Conservation (phyloP, 768 basidiomycete genomes). For the Tricholoma sp. region DNA sequence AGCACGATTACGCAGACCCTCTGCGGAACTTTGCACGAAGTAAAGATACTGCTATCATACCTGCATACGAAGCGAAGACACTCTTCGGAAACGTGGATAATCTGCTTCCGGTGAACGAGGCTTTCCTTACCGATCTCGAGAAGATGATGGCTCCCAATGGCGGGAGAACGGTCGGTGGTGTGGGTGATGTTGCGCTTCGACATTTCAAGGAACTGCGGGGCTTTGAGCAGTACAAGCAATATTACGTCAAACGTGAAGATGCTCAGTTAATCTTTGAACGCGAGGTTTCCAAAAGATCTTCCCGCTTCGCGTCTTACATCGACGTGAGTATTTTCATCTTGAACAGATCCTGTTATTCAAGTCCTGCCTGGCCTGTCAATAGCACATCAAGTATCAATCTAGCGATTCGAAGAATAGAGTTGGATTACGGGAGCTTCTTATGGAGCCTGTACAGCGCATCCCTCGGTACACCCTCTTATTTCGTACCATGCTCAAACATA, state of each 20-base stretch:
- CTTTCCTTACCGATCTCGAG: constrained; percentile 80
- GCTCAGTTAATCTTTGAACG: constrained; percentile 85
- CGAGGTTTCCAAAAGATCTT: constrained; percentile 74
- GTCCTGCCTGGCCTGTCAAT: constrained; percentile 9
- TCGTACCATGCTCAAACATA: constrained; percentile 87
- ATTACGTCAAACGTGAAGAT: constrained; percentile 90
- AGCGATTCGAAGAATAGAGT: constrained; percentile 74
- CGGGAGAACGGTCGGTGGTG: constrained; percentile 46
- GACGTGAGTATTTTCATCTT: constrained; percentile 53
- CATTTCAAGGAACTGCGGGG: constrained; percentile 84
- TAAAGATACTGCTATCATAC: constrained; percentile 84
- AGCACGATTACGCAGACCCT: constrained; percentile 87
- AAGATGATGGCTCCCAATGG: constrained; percentile 67
- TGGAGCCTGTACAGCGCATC: constrained; percentile 96
- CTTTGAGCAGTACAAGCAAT: constrained; percentile 89
- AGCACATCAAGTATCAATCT: constrained; percentile 86
- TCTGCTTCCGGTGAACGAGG: constrained; percentile 83
- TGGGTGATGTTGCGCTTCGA: constrained; percentile 81
- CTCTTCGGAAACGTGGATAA: constrained; percentile 94
- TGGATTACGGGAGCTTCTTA: constrained; percentile 85
- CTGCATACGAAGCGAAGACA: constrained; percentile 85
- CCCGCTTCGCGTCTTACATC: constrained; percentile 80
- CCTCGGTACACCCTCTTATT: constrained; percentile 92
- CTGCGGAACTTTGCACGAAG: constrained; percentile 79
- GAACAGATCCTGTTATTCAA: neutral